Evolutionary conservation across 2,329 filamentous ascomycete genomes (phyloP).

Genomic region (Botrytis byssoidea): DNA sequence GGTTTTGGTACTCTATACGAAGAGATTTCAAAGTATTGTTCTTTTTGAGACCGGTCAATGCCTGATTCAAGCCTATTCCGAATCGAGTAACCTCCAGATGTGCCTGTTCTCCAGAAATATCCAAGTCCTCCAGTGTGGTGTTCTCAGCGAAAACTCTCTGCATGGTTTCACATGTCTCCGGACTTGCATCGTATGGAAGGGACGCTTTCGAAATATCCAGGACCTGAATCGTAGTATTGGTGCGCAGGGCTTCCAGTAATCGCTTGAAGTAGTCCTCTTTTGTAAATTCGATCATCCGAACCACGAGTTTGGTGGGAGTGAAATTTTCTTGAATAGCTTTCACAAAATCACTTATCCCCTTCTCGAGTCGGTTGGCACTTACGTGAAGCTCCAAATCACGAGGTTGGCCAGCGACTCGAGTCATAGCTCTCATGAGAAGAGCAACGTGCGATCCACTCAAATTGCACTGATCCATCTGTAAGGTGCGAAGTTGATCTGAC

Average conservation of each 20-base stretch:
- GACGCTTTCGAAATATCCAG: slow-evolving; percentile 70
- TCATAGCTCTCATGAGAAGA: slow-evolving; percentile 63
- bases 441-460: slow-evolving; percentile 64
- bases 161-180: slow-evolving; percentile 63
- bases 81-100: slow-evolving; percentile 69
- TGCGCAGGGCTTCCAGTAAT: slow-evolving; percentile 59
- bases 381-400: slow-evolving; percentile 65
- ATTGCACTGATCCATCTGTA: slow-evolving; percentile 66
- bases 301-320: slow-evolving; percentile 62
- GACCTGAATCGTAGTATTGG: slow-evolving; percentile 61
- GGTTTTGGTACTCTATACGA: slow-evolving; percentile 65
- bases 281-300: slow-evolving; percentile 63
- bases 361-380: slow-evolving; percentile 53
- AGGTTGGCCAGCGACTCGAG: slow-evolving; percentile 46
- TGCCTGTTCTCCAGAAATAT: slow-evolving; percentile 70
- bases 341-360: slow-evolving; percentile 51
- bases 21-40: slow-evolving; percentile 62
- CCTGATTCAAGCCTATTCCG: slow-evolving; percentile 65
- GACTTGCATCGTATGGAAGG: slow-evolving; percentile 65
- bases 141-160: slow-evolving; percentile 66
- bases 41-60: slow-evolving; percentile 61
- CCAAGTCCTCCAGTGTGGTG: slow-evolving; percentile 61
- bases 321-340: slow-evolving; percentile 51
- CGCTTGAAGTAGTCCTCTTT: slow-evolving; percentile 52
- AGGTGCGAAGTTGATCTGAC: slow-evolving; percentile 58